Base-by-base conservation (phyloP, 805 yeast species). In the Metschnikowia hibisci region DNA sequence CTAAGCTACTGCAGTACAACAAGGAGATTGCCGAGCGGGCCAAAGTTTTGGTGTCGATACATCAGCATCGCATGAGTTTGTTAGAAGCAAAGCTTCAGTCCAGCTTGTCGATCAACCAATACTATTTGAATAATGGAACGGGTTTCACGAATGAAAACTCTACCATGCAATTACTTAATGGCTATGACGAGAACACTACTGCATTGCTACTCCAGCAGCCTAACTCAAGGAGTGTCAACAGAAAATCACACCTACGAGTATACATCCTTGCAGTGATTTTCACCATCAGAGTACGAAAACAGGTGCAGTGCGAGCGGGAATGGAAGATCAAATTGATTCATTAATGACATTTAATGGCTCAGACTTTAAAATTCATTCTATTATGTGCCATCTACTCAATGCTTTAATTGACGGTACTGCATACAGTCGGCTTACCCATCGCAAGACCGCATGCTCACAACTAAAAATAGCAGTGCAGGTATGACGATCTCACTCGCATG, bases 221-320 rank as follows among this genome's bases (percentile, higher is more conserved):
- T 10, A 18, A 4, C 11, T 28, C 13, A 23, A 31, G 8, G 9
- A 16, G 9, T 18, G 23, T 27, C 16, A 34, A 38, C 11, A 22
- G 12, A 11, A 25, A 26, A 13, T 39, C 32, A 6, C 27, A 18
- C 5, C 48, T 51, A 14, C 46, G 54, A 22, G 30, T 51, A 4
- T 53, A 45, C 31, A 38, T 51, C 9, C 43, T 46, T 6, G 56
- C 51, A 2, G 52, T 44, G 12, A 27, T 48, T 9, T 54, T 54
- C 32, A 39, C 40, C 11, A 33, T 40, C 14, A 45, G 58, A n/a
- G 28, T 51, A 14, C 27, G 41, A 22, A 29, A 26, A 8, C 44
- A 39, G 11, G 43, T 34, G 6, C 39, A 34, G 20, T 14, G 20
- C 11, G 34, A 37, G 13, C 18, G 40, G 5, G 40, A 11, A 4